phyloP scores from a whole-genome alignment of 2,329 filamentous ascomycete genomes.

The Xylariaceae sp. region DNA sequence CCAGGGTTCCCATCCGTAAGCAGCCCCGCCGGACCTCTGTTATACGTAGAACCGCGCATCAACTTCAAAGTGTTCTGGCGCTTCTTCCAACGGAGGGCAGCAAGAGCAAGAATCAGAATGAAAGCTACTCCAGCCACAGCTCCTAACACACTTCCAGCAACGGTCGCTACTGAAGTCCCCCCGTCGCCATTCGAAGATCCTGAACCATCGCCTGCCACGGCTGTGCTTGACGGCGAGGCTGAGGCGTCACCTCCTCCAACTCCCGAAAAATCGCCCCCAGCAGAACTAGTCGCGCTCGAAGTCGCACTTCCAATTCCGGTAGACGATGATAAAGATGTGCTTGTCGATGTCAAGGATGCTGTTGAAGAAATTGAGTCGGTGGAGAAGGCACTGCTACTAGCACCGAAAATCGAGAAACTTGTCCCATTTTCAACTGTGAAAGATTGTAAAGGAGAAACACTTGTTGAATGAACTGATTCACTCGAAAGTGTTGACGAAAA shows the following conservation, averaged over 20 bases:
- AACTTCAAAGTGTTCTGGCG: constrained; percentile 37
- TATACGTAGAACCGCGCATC: constrained; percentile 38
- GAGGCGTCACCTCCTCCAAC: constrained; percentile 17
- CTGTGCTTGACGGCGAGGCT: constrained; percentile 19
- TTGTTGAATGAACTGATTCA: too few species aligned
- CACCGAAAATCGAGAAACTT: constrained; percentile 13
- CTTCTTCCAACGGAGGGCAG: constrained; percentile 54
- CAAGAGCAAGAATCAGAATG: constrained; percentile 48
- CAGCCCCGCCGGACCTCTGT: constrained; percentile 27
- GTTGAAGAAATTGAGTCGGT: not conserved
- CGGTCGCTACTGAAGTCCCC: constrained; percentile 26
- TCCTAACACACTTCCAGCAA: constrained; percentile 55
- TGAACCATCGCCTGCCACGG: constrained; percentile 15
- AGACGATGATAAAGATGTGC: constrained; percentile 5
- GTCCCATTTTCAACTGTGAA: constrained; percentile 16
- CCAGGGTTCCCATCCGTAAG: constrained; percentile 24
- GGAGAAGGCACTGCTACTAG: constrained; percentile 2
- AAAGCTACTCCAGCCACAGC: constrained; percentile 56
- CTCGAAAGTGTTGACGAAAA: constrained; percentile 13
- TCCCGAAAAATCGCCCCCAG: constrained; percentile 13
- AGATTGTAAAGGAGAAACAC: constrained; percentile 16
- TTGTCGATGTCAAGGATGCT: not conserved
- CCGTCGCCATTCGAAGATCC: constrained; percentile 11
- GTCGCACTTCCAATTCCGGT: constrained; percentile 2
- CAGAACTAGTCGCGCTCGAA: constrained; percentile 10